phyloP scores from a whole-genome alignment of 805 yeast species.

The Nakazawaea wickerhamii region DNA sequence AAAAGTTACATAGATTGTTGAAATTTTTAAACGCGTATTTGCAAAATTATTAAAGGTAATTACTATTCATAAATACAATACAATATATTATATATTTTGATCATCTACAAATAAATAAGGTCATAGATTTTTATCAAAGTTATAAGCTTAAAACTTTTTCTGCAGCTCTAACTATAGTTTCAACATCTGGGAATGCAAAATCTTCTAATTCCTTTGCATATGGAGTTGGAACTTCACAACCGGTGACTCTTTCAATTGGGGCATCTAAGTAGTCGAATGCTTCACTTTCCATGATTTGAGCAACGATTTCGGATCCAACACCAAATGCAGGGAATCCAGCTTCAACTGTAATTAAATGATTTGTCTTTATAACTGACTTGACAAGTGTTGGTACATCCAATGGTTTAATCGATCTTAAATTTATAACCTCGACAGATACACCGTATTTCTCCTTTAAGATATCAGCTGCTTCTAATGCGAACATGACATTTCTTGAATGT shows the following conservation, averaged over 20 bases:
- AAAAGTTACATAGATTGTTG: neutral
- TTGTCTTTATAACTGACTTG: constrained; percentile 90
- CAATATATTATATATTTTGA: no score
- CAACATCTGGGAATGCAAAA: constrained; percentile 97
- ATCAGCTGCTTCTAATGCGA: constrained; percentile 88
- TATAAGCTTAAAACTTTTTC: constrained; percentile 75
- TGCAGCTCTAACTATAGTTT: constrained; percentile 80
- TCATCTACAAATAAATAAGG: no score
- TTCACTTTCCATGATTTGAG: constrained; percentile 96
- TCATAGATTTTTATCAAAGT: no score
- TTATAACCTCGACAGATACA: constrained; percentile 87
- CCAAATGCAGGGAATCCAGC: constrained; percentile 98
- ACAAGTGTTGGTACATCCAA: constrained; percentile 84
- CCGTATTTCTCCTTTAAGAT: constrained; percentile 76
- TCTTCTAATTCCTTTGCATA: constrained; percentile 94
- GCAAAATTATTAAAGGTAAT: no score
- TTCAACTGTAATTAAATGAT: constrained; percentile 93
- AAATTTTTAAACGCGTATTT: neutral
- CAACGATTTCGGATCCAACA: constrained; percentile 97
- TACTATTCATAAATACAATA: no score
- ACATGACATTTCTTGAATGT: constrained; percentile 86
- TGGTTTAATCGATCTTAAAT: constrained; percentile 96
- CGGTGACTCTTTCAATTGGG: constrained; percentile 97
- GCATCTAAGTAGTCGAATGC: constrained; percentile 98
- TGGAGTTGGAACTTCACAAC: constrained; percentile 99